Percentiles rank a stretch among this genome's conserved stretches.
These are phyloP conservation scores for Jatropha multifida DNA, from an alignment of 441 rosid species.

Conservation along the genomic window DNA sequence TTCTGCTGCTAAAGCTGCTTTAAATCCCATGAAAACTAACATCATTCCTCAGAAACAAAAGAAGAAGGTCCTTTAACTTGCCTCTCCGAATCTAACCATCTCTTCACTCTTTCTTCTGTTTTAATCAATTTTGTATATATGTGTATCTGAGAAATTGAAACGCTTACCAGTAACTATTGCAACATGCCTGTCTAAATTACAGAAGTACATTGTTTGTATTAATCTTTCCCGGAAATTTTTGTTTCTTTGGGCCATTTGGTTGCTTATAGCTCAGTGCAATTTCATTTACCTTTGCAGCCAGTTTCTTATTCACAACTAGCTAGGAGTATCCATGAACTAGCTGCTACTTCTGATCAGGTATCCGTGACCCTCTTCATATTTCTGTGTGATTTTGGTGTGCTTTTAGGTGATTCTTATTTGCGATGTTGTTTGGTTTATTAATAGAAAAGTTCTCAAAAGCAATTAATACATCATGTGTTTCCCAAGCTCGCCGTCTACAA, in stretches of 20 bases:
- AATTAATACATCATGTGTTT: constrained; percentile 86
- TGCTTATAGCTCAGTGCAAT: neutral
- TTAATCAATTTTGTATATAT: neutral
- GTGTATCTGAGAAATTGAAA: neutral
- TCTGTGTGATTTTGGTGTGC: neutral
- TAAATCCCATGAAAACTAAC: constrained; percentile 70
- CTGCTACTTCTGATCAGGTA: constrained; percentile 97
- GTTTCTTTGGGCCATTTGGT: neutral
- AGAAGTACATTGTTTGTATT: neutral
- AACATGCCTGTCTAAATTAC: no score
- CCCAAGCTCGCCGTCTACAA: constrained; percentile 99
- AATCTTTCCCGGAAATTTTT: neutral
- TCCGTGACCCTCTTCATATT: neutral
- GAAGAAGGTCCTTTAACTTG: constrained; percentile 38
- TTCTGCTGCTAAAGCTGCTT: constrained; percentile 90
- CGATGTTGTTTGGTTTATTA: constrained; percentile 13
- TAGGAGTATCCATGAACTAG: constrained; percentile 96
- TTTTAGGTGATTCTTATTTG: constrained; percentile 7
- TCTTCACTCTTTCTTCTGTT: neutral
- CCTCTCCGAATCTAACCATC: neutral
- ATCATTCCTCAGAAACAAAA: constrained; percentile 80
- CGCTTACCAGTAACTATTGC: no score
- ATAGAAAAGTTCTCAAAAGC: constrained; percentile 95
- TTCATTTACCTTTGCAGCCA: constrained; percentile 51
- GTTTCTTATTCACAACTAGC: constrained; percentile 98